Conservation (phyloP, 2,329 filamentous ascomycete genomes). For the Fusarium succisae region DNA sequence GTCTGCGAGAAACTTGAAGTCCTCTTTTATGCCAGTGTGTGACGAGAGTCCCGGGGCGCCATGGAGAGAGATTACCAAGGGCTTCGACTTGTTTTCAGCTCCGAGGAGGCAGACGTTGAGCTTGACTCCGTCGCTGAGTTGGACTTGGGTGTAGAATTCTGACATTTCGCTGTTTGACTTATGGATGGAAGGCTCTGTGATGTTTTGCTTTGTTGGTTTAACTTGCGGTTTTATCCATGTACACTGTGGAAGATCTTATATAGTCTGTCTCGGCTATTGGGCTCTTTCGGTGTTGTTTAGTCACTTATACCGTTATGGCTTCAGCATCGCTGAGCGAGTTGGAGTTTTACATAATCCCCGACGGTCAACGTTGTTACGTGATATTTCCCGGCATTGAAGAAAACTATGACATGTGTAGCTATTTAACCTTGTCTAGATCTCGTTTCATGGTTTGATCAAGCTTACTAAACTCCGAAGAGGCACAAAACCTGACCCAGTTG, state of each 20-base stretch:
- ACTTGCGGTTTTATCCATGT: accelerated
- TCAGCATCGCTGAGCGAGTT: constrained; percentile 5
- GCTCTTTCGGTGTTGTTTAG: not conserved
- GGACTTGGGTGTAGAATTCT: not conserved
- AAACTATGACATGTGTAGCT: not conserved
- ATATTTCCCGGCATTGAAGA: not conserved
- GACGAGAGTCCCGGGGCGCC: constrained; percentile 1
- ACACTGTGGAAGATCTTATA: not conserved
- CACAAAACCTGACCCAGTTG: too few species aligned
- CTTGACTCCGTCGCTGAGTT: constrained; percentile 6
- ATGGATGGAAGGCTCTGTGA: too few species aligned
- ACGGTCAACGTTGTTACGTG: not conserved
- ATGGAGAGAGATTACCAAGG: constrained; percentile 4
- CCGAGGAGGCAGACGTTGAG: constrained; percentile 14
- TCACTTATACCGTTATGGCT: not conserved
- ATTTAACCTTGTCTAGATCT: accelerated
- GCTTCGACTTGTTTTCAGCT: constrained; percentile 2
- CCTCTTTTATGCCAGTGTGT: not conserved
- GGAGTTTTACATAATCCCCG: not conserved
- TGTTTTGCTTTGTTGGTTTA: not conserved
- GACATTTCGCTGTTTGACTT: not conserved
- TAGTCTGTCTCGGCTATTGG: accelerated
- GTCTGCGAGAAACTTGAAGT: constrained; percentile 2
- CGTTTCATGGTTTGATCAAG: too few species aligned
- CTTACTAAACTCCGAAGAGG: not conserved